These are phyloP conservation scores for Ceratobasidium sp. DNA, from an alignment of 1,284 basidiomycete species.

Conservation along the genomic window DNA sequence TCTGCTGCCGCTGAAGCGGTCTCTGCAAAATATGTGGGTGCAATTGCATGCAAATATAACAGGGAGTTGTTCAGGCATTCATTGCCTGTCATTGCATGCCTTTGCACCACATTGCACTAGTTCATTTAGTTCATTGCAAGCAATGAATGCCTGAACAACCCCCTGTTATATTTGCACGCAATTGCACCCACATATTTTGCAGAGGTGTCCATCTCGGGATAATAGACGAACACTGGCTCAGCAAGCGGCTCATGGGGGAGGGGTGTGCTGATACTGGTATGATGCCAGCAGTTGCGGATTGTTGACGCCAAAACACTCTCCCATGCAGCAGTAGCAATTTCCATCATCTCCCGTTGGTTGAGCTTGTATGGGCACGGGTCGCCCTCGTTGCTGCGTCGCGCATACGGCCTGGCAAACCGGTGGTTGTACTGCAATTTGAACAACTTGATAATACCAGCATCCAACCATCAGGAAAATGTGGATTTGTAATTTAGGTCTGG, in stretches of 20 bases:
- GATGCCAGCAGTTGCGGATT: slow-evolving; percentile 46
- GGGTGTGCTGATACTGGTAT: slow-evolving; percentile 19
- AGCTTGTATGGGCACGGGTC: slow-evolving; percentile 36
- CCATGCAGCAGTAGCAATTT: slow-evolving; percentile 30
- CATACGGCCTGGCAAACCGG: slow-evolving; percentile 3
- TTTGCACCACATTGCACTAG: too few relatives aligned
- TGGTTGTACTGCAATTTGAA: slow-evolving; percentile 45
- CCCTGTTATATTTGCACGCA: too few relatives aligned
- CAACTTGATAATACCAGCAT: slow-evolving; percentile 42
- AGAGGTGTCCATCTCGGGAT: not conserved
- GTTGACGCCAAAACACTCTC: slow-evolving; percentile 13
- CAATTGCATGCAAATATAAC: too few relatives aligned
- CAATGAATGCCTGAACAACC: too few relatives aligned
- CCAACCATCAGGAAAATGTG: not conserved
- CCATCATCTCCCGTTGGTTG: slow-evolving; percentile 39
- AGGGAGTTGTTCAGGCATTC: too few relatives aligned
- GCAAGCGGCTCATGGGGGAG: too few relatives aligned
- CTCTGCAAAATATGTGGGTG: too few relatives aligned
- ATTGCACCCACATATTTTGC: too few relatives aligned
- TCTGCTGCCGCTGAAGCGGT: not conserved
- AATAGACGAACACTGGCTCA: not conserved
- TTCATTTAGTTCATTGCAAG: too few relatives aligned
- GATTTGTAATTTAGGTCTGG: too few relatives aligned
- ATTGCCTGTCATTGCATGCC: too few relatives aligned
- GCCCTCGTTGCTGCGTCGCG: slow-evolving; percentile 16